Base-by-base conservation (phyloP, 345 rosid genomes). In the Arabis alpina region DNA sequence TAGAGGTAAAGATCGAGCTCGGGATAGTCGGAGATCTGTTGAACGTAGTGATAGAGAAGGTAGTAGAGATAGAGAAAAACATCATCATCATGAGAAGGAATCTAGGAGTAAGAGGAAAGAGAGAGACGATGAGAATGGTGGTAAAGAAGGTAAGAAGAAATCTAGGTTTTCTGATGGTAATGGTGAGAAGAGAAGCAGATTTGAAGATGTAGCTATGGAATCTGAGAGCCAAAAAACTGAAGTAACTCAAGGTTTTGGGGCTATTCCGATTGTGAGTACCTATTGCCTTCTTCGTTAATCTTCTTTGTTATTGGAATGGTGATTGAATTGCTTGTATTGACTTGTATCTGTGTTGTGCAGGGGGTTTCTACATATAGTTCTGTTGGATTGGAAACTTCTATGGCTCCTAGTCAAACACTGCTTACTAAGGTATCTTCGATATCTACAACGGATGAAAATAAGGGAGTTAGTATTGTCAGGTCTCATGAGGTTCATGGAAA, bases 401-500 rank as follows among this genome's bases (percentile, higher is more conserved):
- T 80, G 72, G 72, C 85, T 47, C 63, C 88, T 44, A 77, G 61
- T 73, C 86, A 76, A 72, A 75, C 83, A 53, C 75, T 77, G 73
- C 80, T 86, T 76, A 74, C 88, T 82, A 91, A 91, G 97, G 96
- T 93, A 93, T 83, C 98, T 89, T 89, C 93, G 64, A 82, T 91
- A 91, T 82, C 82, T 85, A 87, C 91, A 87, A 87, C 81, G 82
- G 88, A 87, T 94, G 93, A 94, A 91, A 94, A 94, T 94, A 91
- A 83, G 91, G 98, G 90, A 86, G 94, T 86, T 87, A 91, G 90
- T 94, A 79, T 86, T 86, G 80, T 85, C 94, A 81, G 97, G 79
- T 89, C 95, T 94, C 96, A 94, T 91, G 96, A 89, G 99, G 99
- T 94, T 94, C 89, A 85, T 91, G 99, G 96, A 88, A 92, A 87